These are phyloP conservation scores for Chimonanthus salicifolius DNA, from an alignment of 164 flowering plant genomes.

Conservation along the genomic window DNA sequence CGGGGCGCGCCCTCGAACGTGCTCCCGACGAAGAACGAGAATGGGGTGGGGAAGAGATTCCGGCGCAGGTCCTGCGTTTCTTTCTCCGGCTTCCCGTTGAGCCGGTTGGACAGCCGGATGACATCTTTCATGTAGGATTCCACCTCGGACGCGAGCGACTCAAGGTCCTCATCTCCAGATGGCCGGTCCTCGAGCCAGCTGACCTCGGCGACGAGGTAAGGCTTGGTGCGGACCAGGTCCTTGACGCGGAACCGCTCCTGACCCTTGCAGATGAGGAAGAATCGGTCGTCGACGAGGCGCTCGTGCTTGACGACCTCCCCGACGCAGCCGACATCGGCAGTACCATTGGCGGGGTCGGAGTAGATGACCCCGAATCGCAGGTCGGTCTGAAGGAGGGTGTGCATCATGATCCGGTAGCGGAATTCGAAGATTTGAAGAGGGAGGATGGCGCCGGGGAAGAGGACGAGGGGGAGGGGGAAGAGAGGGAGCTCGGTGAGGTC, in stretches of 20 bases:
- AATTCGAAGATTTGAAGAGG: slow-evolving; percentile 95
- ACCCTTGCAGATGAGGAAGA: slow-evolving; percentile 92
- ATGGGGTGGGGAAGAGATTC: slow-evolving; percentile 88
- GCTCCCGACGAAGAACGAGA: slow-evolving; percentile 93
- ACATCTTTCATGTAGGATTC: slow-evolving; percentile 90
- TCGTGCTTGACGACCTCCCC: slow-evolving; percentile 96
- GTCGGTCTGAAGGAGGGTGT: slow-evolving; percentile 88
- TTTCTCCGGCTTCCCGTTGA: slow-evolving; percentile 90
- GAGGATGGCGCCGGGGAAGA: slow-evolving; percentile 92
- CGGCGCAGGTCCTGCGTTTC: slow-evolving; percentile 69
- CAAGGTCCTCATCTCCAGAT: slow-evolving; percentile 51
- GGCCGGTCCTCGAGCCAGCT: slow-evolving; percentile 91
- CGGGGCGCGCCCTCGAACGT: slow-evolving; percentile 96
- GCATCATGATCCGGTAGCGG: slow-evolving; percentile 98
- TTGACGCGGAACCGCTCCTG: slow-evolving; percentile 84
- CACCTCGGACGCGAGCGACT: slow-evolving; percentile 64
- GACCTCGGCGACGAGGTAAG: slow-evolving; percentile 82
- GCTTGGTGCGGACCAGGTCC: slow-evolving; percentile 61
- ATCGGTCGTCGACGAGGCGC: slow-evolving; percentile 86
- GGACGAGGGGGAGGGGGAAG: slow-evolving; percentile 90
- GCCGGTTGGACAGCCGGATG: slow-evolving; percentile 71
- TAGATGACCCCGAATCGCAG: slow-evolving; percentile 91
- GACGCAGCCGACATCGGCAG: slow-evolving; percentile 89
- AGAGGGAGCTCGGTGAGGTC: slow-evolving; percentile 83
- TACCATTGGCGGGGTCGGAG: slow-evolving; percentile 67